These are phyloP conservation scores for Suhomyces vadensis DNA, from an alignment of 805 yeast genomes.

Conservation along the genomic window DNA sequence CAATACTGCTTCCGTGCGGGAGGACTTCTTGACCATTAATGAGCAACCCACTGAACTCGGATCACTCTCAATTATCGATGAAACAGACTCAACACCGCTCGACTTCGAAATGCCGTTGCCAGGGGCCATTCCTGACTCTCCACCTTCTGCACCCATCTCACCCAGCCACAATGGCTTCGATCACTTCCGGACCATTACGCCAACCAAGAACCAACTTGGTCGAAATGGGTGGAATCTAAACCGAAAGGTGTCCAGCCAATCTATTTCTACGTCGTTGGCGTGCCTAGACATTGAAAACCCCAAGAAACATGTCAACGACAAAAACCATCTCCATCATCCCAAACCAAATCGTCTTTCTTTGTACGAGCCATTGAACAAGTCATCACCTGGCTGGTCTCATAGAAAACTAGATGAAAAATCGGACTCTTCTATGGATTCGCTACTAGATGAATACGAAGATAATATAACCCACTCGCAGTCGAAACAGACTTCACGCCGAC, in stretches of 20 bases:
- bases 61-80: constrained; percentile 12
- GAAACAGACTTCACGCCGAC: constrained; percentile 29
- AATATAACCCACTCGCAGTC: constrained; percentile 34
- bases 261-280: constrained; percentile 32
- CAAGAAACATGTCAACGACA: neutral
- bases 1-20: neutral
- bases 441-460: constrained; percentile 47
- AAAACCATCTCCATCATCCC: constrained; percentile 1
- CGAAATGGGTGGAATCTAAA: constrained; percentile 14
- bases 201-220: constrained; percentile 5
- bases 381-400: neutral
- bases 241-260: constrained; percentile 21
- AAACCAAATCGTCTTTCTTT: constrained; percentile 1
- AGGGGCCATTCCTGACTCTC: constrained; percentile 40
- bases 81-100: constrained; percentile 9
- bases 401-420: constrained; percentile 12
- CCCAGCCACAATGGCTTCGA: constrained; percentile 12
- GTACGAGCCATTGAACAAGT: constrained; percentile 1
- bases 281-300: constrained; percentile 21
- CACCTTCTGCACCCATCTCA: constrained; percentile 45
- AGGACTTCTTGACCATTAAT: constrained; percentile 7
- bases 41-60: constrained; percentile 15
- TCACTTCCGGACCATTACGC: constrained; percentile 2
- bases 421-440: constrained; percentile 38
- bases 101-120: constrained; percentile 1